Evolutionary conservation across 1,139 yeast genomes (phyloP), one percentile per base, ranked within the genome.

Genomic region (Entelexis sorbosivorans): DNA sequence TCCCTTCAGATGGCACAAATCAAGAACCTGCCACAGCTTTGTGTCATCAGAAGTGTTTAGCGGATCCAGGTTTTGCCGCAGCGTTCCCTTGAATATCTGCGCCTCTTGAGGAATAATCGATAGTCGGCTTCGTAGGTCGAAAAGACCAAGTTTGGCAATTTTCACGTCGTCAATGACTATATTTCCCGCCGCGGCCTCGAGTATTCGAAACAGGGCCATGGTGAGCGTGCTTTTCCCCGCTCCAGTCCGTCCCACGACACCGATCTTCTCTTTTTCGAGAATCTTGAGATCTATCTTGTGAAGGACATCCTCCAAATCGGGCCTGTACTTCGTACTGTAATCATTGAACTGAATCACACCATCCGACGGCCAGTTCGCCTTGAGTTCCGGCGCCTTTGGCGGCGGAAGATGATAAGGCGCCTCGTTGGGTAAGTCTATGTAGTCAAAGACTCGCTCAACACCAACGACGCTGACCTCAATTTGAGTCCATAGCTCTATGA

Each of bases 161-260:
- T 80, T 80, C 31, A 77, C 60, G 2, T 72, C 82, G 62, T 81
- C 87, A 59, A 82, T 77, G 7, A 59, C 50, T 46, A 81, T 74
- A 24, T 59, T 59, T 3, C 93, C 93, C 1, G 22, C n/a, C 1
- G 70, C 70, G 0, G 88, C 78, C 60, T 83, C 89, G 49, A 84
- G 73, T 55, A 84, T 70, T 56, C 94, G 71, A 68, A 82, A 84
- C 10, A 84, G 65, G 0, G 89, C 82, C 60, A 82, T 64, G 1
- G 84, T 78, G 46, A 84, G 66, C 1, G 89, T 78, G 40, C 86
- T 78, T 62, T 84, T 84, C 28, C 93, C 93, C 0, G 93, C 89
- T 44, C 94, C 94, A 0, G 94, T 84, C 59, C 94, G 74, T 7
- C 94, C 94, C 20, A 83, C 91, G 54, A 84, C 78, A 44, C 94